Conservation (phyloP, 2,329 filamentous ascomycete genomes). For the Apiospora rasikravindrae region DNA sequence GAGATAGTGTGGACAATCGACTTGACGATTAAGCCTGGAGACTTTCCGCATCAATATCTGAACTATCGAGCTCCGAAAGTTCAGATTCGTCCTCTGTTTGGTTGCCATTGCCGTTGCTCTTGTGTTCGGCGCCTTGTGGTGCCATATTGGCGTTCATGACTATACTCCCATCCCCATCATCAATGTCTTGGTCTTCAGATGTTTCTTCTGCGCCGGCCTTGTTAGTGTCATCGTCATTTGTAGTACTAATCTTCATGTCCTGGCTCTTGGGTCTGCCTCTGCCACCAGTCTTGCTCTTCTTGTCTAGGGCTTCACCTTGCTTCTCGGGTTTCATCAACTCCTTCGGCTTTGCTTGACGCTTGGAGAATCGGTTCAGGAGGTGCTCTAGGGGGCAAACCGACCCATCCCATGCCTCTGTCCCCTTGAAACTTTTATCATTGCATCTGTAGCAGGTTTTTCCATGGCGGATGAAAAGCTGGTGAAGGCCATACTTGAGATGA, state of each 20-base stretch:
- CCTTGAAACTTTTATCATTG: slow-evolving; percentile 57
- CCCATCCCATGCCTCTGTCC: slow-evolving; percentile 66
- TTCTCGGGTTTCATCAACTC: slow-evolving; percentile 18
- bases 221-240: neutral
- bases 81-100: neutral
- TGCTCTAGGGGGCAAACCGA: slow-evolving; percentile 49
- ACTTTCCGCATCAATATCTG: neutral
- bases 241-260: neutral
- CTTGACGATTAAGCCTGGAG: neutral
- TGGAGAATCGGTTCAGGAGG: slow-evolving; percentile 44
- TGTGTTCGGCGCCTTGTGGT: neutral
- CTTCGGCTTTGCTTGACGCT: slow-evolving; percentile 31
- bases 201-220: neutral
- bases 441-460: slow-evolving; percentile 56
- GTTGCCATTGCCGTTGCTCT: neutral
- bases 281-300: neutral
- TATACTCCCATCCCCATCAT: neutral
- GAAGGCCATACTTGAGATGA: slow-evolving; percentile 59
- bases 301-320: slow-evolving; percentile 17
- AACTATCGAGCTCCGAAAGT: slow-evolving; percentile 21
- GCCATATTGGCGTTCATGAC: neutral
- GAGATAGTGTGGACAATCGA: neutral
- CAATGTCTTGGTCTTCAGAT: neutral
- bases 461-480: slow-evolving; percentile 60
- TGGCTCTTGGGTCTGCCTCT: neutral